Evolutionary conservation across 768 basidiomycete genomes (phyloP).

Genomic region (Termitomyces sp.): DNA sequence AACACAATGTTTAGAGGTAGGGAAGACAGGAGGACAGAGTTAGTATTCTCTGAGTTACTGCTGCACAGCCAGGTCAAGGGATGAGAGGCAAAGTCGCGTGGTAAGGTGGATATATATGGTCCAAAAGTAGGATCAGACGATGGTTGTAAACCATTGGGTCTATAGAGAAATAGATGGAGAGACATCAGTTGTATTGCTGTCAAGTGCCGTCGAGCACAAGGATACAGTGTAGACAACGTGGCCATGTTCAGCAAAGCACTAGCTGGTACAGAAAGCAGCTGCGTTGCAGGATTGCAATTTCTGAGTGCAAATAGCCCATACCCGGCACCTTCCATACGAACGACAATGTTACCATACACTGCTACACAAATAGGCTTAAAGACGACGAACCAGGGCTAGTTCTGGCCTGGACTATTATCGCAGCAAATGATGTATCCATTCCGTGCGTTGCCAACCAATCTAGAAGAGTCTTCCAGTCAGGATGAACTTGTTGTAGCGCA

Average conservation of each 20-base stretch:
- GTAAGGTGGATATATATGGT: slow-evolving; percentile 78
- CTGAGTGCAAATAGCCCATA: slow-evolving; percentile 59
- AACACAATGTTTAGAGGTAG: slow-evolving; percentile 44
- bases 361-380: neutral
- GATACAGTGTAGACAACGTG: slow-evolving; percentile 62
- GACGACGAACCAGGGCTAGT: slow-evolving; percentile 41
- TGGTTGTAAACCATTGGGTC: slow-evolving; percentile 34
- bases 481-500: slow-evolving; percentile 15
- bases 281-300: slow-evolving; percentile 40
- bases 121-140: slow-evolving; percentile 56
- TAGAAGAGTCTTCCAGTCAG: slow-evolving; percentile 44
- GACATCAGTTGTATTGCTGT: slow-evolving; percentile 74
- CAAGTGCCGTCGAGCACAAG: slow-evolving; percentile 29
- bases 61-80: slow-evolving; percentile 73
- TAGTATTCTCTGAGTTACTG: slow-evolving; percentile 13
- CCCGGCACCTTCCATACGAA: slow-evolving; percentile 45
- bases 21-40: slow-evolving; percentile 27
- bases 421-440: slow-evolving; percentile 33
- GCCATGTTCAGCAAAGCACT: slow-evolving; percentile 65
- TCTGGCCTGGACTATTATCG: slow-evolving; percentile 48
- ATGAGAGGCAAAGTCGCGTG: slow-evolving; percentile 67
- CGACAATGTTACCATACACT: neutral
- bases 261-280: slow-evolving; percentile 67
- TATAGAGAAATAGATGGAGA: slow-evolving; percentile 72
- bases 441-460: slow-evolving; percentile 48